A percentile compares a stretch with the other conserved stretches of the same genome.
These are phyloP conservation scores for Cercospora brassicicola DNA, from an alignment of 2,329 filamentous ascomycete genomes.

Conservation along the genomic window DNA sequence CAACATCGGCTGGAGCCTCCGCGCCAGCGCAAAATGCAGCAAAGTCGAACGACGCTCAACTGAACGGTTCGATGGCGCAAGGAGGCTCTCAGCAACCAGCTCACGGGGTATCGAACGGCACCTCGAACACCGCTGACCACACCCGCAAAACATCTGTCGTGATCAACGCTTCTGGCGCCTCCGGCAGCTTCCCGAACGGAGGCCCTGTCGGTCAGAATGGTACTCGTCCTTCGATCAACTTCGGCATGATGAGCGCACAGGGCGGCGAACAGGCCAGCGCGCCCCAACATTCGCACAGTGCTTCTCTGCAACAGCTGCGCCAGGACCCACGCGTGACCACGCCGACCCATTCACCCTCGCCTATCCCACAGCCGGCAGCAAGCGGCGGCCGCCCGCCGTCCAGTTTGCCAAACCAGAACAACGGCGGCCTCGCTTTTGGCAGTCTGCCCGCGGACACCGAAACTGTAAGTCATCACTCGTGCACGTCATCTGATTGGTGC, in stretches of 20 bases:
- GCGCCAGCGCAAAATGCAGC: constrained; percentile 49
- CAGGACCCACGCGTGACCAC: constrained; percentile 74
- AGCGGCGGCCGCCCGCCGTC: constrained; percentile 79
- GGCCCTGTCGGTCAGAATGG: constrained; percentile 59
- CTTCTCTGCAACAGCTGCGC: constrained; percentile 53
- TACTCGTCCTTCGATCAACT: constrained; percentile 66
- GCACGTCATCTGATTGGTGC: constrained; percentile 23
- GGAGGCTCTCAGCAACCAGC: constrained; percentile 48
- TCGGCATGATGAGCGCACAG: constrained; percentile 71
- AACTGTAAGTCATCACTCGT: constrained; percentile 55
- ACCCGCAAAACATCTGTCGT: constrained; percentile 85
- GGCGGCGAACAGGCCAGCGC: constrained; percentile 65
- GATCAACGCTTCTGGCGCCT: constrained; percentile 80
- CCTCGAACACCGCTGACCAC: constrained; percentile 62
- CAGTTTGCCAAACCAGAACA: constrained; percentile 67
- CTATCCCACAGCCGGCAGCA: constrained; percentile 83
- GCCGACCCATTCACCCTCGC: constrained; percentile 84
- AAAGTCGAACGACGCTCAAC: constrained; percentile 66
- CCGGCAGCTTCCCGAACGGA: constrained; percentile 74
- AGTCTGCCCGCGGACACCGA: constrained; percentile 74
- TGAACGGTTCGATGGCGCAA: constrained; percentile 68
- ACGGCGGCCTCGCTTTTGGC: constrained; percentile 76
- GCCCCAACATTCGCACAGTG: constrained; percentile 65
- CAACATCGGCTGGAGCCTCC: constrained; percentile 56
- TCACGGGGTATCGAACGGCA: constrained; percentile 68